Evolutionary conservation across 148 eudicot genomes (phyloP), one percentile per base, ranked within the genome.

Genomic region (Arbutus unedo): DNA sequence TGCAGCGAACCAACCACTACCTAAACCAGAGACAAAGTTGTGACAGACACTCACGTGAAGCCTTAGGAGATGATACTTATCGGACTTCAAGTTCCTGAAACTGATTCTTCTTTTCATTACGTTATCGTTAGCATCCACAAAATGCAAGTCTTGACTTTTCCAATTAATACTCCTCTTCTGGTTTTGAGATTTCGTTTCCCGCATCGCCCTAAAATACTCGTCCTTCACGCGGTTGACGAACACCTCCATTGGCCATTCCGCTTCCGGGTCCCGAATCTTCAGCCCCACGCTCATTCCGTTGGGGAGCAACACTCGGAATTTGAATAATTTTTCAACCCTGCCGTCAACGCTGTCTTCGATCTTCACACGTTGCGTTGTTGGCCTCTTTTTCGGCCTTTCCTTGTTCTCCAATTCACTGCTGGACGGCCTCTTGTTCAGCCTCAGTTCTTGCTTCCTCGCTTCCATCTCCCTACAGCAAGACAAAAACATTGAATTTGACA

Each of bases 81-180:
- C 56, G 13, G 86, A 78, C 49, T n/a, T 47, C 14, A 88, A 88
- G 19, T 77, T 68, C 23, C 14, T 54, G 2, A 90, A 85, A 67
- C 51, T 9, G 13, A 87, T 11, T 53, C 1, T 66, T 0, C n/a
- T 47, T 14, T 2, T 51, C 1, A 89, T 19, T 19, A 49, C 79
- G 5, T 82, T 83, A 21, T 86, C 90, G 19, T 25, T 78, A n/a
- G 56, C 77, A 83, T 92, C 94, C 44, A 88, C 84, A 8, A 93
- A 74, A 45, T 62, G 80, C 59, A 93, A 72, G 10, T 90, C 85
- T 1, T 53, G 13, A 70, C 86, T 81, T 7, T 80, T 72, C 95
- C 94, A 93, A 0, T 87, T 21, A 60, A 93, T 74, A 45, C 66
- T 38, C 16, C 91, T 85, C 79, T 79, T 84, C 0, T 21, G 54